Conservation (phyloP, 2,329 filamentous ascomycete genomes). For the Fonsecaea monophora region DNA sequence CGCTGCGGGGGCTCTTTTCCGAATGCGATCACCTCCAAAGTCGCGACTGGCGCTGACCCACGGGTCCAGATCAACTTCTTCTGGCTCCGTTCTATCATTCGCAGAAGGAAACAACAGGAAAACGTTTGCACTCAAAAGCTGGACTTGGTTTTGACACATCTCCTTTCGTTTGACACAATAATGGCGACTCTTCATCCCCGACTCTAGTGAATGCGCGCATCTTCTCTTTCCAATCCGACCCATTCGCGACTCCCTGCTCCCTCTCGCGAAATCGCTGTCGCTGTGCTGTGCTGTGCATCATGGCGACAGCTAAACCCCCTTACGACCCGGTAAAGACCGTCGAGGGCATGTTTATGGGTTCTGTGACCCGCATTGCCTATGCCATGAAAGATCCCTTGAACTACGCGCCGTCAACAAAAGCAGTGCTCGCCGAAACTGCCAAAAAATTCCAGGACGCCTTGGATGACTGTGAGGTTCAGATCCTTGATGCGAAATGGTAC, state of each 20-base stretch:
- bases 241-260: neutral
- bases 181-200: slow-evolving; percentile 1
- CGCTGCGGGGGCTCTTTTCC: neutral
- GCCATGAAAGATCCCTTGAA: slow-evolving; percentile 40
- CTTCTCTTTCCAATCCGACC: neutral
- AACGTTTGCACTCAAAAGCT: neutral
- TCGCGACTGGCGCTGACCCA: slow-evolving; percentile 4
- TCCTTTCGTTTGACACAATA: neutral
- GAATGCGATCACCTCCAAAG: neutral
- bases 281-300: slow-evolving; percentile 13
- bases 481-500: slow-evolving; percentile 41
- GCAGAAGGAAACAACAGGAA: neutral
- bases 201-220: neutral
- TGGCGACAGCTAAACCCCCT: slow-evolving; percentile 34
- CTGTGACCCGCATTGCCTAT: slow-evolving; percentile 40
- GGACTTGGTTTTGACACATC: neutral
- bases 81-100: neutral
- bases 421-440: slow-evolving; percentile 38
- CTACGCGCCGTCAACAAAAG: slow-evolving; percentile 38
- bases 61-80: slow-evolving; percentile 2
- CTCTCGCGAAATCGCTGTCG: slow-evolving; percentile 7
- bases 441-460: slow-evolving; percentile 41
- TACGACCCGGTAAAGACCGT: slow-evolving; percentile 39
- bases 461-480: slow-evolving; percentile 41
- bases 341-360: slow-evolving; percentile 41